Base-by-base conservation (phyloP, 2,329 filamentous ascomycete genomes). In the Lomentospora prolificans region DNA sequence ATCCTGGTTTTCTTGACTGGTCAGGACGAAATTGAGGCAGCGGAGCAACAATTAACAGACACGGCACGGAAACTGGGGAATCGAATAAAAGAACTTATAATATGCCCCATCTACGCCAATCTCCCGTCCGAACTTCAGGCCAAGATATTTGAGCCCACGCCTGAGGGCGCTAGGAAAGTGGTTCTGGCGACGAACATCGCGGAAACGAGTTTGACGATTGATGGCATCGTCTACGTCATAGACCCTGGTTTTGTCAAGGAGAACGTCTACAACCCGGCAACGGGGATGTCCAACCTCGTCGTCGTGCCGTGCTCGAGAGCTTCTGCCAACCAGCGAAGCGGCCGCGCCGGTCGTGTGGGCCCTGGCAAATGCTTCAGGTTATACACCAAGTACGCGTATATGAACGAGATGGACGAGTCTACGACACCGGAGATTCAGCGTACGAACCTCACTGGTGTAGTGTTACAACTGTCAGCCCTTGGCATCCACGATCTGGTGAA, bases 151-250 rank as follows among this genome's bases (percentile, higher is more conserved):
- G 90, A 96, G 64, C 90, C 91, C 0, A 95, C 92, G 0, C 92
- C 94, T 0, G 82, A 86, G 0, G 86, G 86, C 17, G 86, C 88
- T 0, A 81, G 94, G 27, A 99, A 97, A 67, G 90, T 97, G 0
- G 90, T 99, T 0, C 73, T 97, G 36, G 90, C 92, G 0, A 97
- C 94, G 2, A 99, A 99, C 66, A 97, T 99, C 68, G 94, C 94
- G 2, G 94, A 99, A 69, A 99, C 94, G 0, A 90, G 85, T 75
- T 73, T 99, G 65, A 99, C 94, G 0, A 96, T 99, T 57, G 91
- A 97, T 66, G 92, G 91, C 14, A 95, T 97, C 58, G 87, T 92
- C 7, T 96, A 95, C 67, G 94, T 97, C 33, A 95, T 97, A 58
- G 94, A 99, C 63, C 89, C 89, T 0, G 94, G 94, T 0, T 95